Evolutionary conservation across 305 asterid species (phyloP).

Genomic region (Rubia balearica): DNA sequence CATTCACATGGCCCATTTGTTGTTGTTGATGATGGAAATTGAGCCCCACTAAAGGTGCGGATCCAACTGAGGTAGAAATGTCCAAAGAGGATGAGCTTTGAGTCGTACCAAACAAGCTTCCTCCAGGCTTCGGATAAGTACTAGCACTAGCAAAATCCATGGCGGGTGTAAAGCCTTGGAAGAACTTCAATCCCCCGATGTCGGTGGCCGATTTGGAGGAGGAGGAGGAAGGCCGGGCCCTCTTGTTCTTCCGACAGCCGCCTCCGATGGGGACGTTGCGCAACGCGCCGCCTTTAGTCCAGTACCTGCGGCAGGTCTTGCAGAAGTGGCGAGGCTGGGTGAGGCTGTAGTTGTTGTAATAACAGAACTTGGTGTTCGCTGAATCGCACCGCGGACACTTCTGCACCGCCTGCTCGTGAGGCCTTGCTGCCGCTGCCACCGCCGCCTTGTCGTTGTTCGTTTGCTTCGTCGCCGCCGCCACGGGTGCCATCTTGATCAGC

Average conservation of each 20-base stretch:
- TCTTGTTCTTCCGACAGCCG: conserved; percentile 76
- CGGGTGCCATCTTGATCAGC: conserved; percentile 26
- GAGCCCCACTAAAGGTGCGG: conserved; percentile 36
- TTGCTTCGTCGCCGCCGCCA: background rate
- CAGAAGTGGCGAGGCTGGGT: conserved; percentile 87
- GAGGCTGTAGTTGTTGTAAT: conserved; percentile 81
- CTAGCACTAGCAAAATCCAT: conserved; percentile 64
- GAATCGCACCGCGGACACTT: conserved; percentile 89
- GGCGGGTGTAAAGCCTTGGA: conserved; percentile 61
- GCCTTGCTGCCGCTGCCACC: conserved; percentile 19
- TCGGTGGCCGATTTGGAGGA: conserved; percentile 22
- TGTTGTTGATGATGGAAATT: conserved; percentile 21
- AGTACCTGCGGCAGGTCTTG: conserved; percentile 80
- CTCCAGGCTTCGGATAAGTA: conserved; percentile 16
- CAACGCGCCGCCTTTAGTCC: conserved; percentile 85
- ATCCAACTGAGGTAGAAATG: conserved; percentile 26
- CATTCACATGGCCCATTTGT: conserved; percentile 15
- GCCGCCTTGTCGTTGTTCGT: conserved; percentile 14
- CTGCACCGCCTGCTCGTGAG: conserved; percentile 34
- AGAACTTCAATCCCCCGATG: conserved; percentile 54
- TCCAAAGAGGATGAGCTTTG: conserved; percentile 34
- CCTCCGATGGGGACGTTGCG: conserved; percentile 87
- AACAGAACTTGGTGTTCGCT: conserved; percentile 76
- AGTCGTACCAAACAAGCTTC: conserved; percentile 9
- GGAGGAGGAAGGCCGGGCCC: conserved; percentile 29